A percentile compares a stretch with the other conserved stretches of the same genome.
Conservation (phyloP, 352 stramenopile species). For the Globisporangium canariense region DNA sequence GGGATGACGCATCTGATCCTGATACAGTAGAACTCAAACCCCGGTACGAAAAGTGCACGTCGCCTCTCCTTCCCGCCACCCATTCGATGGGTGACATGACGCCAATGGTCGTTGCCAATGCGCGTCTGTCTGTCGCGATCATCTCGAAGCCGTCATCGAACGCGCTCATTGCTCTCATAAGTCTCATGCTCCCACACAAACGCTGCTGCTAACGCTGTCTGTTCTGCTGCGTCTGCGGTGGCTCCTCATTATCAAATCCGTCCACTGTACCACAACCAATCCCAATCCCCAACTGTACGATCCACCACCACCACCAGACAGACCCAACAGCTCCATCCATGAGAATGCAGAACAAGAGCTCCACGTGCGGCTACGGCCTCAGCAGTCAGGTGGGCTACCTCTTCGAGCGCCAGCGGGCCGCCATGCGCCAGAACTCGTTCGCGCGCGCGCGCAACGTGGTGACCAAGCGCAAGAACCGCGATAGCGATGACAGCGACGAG, state of each 20-base stretch:
- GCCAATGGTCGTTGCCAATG: background rate
- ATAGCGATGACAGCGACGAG: conserved; percentile 12
- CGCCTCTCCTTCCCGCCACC: background rate
- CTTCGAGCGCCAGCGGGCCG: conserved; percentile 36
- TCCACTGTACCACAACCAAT: background rate
- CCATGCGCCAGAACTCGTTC: conserved; percentile 49
- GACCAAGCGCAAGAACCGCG: conserved; percentile 41
- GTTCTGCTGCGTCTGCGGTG: background rate
- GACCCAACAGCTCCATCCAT: background rate
- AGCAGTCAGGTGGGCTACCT: conserved; percentile 34
- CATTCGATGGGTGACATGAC: conserved; percentile 4
- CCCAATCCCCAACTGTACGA: background rate
- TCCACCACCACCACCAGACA: background rate
- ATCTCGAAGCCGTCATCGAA: background rate
- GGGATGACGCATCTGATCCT: conserved; percentile 10
- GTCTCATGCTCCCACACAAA: background rate
- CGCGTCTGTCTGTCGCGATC: background rate
- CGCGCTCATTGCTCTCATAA: background rate
- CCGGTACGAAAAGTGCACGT: background rate
- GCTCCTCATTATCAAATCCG: background rate
- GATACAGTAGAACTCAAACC: background rate
- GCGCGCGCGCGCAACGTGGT: conserved; percentile 28
- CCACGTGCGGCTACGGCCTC: conserved; percentile 37
- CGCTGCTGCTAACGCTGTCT: background rate
- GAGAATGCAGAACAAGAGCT: conserved; percentile 13